phyloP scores from a whole-genome alignment of 768 basidiomycete genomes.

The Naganishia vaughanmartiniae region DNA sequence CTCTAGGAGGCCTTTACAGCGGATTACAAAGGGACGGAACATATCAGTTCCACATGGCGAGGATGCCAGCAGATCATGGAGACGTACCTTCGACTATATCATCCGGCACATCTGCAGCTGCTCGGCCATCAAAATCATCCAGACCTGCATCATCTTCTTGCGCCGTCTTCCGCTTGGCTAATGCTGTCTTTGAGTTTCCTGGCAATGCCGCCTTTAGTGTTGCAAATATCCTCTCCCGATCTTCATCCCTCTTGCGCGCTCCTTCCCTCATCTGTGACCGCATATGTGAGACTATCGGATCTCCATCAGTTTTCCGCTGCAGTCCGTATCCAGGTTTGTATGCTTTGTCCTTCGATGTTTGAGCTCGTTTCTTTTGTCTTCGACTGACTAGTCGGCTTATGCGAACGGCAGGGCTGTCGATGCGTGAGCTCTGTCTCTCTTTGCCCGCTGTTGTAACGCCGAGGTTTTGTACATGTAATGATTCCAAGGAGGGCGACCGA shows the following conservation, averaged over 20 bases:
- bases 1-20: neutral
- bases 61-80: neutral
- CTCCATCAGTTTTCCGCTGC: neutral
- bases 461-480: neutral
- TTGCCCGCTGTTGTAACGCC: neutral
- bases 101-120: neutral
- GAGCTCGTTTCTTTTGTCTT: neutral
- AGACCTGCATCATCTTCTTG: neutral
- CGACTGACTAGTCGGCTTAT: neutral
- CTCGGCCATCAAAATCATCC: neutral
- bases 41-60: neutral
- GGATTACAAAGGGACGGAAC: neutral
- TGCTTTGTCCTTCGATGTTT: neutral
- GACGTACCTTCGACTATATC: neutral
- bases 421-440: neutral
- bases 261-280: neutral
- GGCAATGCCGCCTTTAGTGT: neutral
- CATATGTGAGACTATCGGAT: neutral
- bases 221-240: neutral
- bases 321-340: neutral
- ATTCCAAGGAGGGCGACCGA: neutral
- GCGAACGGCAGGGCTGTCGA: neutral
- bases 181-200: neutral
- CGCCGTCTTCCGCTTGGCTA: neutral
- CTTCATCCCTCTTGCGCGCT: neutral